Conservation (phyloP, 805 yeast species). For the Nakazawaea siamensis region DNA sequence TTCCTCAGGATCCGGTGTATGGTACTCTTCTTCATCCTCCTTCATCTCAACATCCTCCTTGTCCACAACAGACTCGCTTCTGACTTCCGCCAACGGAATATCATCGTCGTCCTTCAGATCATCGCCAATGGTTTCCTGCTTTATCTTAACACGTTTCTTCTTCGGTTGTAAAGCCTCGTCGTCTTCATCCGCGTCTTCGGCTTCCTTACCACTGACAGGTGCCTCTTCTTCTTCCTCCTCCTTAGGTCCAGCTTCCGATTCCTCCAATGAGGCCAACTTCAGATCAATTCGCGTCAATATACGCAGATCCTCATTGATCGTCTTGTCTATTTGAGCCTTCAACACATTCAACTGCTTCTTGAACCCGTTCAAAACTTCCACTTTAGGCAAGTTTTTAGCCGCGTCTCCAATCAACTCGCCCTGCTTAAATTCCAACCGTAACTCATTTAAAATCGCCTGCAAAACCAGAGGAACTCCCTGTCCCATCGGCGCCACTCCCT, state of each 20-base stretch:
- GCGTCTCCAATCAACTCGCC: slow-evolving; percentile 58
- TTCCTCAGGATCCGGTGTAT: too few relatives aligned
- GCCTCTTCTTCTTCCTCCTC: slow-evolving; percentile 9
- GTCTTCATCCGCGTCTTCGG: background rate
- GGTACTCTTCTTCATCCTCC: slow-evolving; percentile 23
- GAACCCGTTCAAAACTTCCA: slow-evolving; percentile 13
- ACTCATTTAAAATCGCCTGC: slow-evolving; percentile 41
- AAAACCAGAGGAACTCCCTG: slow-evolving; percentile 29
- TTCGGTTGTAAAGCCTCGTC: background rate
- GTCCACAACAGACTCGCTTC: background rate
- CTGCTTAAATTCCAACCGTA: slow-evolving; percentile 48
- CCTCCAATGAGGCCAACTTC: slow-evolving; percentile 1
- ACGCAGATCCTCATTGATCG: slow-evolving; percentile 22
- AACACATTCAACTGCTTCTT: slow-evolving; percentile 30
- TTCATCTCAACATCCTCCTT: slow-evolving; percentile 10
- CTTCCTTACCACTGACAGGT: slow-evolving; percentile 8
- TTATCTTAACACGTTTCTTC: background rate
- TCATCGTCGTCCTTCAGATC: slow-evolving; percentile 10
- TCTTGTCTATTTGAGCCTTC: slow-evolving; percentile 27
- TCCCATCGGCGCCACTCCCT: background rate
- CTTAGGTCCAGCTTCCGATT: slow-evolving; percentile 1
- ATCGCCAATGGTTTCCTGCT: background rate
- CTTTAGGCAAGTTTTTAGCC: slow-evolving; percentile 30
- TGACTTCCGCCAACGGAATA: slow-evolving; percentile 6
- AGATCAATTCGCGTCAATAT: slow-evolving; percentile 18